A percentile compares a stretch with the other conserved stretches of the same genome.
Conservation (phyloP, 805 yeast species). For the Schizosaccharomyces osmophilus region DNA sequence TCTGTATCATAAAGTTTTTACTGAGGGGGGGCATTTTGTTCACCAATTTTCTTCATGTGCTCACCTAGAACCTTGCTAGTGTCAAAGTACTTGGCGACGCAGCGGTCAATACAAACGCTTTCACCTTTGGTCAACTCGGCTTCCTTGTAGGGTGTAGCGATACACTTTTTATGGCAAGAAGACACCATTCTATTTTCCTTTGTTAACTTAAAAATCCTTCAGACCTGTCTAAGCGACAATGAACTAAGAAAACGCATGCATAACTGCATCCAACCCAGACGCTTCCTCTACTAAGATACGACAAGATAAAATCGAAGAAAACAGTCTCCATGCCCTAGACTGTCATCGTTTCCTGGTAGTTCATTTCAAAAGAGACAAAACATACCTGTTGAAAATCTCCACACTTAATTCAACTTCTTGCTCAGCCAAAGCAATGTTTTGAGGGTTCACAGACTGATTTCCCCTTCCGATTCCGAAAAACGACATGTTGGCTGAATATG, state of each 20-base stretch:
- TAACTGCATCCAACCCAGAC: no score
- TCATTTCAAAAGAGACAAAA: neutral
- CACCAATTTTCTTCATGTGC: constrained; percentile 1
- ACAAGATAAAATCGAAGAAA: neutral
- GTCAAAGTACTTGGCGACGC: constrained; percentile 60
- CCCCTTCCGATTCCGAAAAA: neutral
- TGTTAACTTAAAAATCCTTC: neutral
- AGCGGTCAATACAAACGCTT: constrained; percentile 55
- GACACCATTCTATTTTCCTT: constrained; percentile 17
- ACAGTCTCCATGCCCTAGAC: no score
- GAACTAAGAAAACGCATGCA: no score
- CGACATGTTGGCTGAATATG: neutral
- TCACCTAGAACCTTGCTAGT: constrained; percentile 43
- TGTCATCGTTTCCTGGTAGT: neutral
- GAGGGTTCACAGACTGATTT: constrained; percentile 10
- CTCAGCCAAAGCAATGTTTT: constrained; percentile 51
- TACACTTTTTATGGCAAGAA: constrained; percentile 52
- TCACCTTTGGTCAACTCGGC: constrained; percentile 71
- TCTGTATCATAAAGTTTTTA: no score
- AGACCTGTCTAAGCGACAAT: neutral
- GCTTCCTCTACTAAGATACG: neutral
- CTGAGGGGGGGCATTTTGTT: neutral
- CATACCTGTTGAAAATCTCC: constrained; percentile 61
- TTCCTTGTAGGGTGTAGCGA: constrained; percentile 69
- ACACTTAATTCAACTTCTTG: constrained; percentile 93